These are phyloP conservation scores for Typha latifolia DNA, from an alignment of 176 grass and related monocot species.

Conservation along the genomic window DNA sequence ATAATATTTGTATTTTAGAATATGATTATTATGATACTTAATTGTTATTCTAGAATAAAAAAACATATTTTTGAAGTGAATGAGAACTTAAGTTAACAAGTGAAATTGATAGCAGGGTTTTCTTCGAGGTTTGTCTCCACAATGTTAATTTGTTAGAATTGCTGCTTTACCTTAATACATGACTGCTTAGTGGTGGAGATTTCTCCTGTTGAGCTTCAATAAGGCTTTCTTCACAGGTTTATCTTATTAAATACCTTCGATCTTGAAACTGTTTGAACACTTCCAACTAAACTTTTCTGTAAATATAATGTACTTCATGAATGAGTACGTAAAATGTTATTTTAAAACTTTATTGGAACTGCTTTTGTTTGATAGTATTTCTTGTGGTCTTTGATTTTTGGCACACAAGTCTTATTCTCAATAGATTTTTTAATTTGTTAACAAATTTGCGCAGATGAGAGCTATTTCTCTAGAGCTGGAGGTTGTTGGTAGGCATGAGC, in stretches of 20 bases:
- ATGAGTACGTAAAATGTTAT: not conserved
- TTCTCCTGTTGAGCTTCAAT: not conserved
- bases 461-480: constrained; percentile 77
- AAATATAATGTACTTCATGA: not conserved
- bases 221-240: not conserved
- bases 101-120: not conserved
- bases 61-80: no score
- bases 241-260: not conserved
- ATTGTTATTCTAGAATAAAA: no score
- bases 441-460: constrained; percentile 60
- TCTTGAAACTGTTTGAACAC: not conserved
- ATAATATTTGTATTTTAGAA: no score
- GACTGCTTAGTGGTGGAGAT: not conserved
- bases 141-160: not conserved
- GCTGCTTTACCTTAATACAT: not conserved
- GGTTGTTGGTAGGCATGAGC: constrained; percentile 84
- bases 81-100: no score
- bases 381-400: not conserved
- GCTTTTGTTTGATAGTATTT: not conserved
- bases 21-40: no score
- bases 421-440: not conserved
- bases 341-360: not conserved
- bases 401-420: not conserved
- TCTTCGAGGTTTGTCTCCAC: not conserved
- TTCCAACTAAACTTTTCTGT: not conserved